A percentile compares a stretch with the other conserved stretches of the same genome.
phyloP scores from a whole-genome alignment of 2,329 filamentous ascomycete genomes.

The Salinomyces thailandicus region DNA sequence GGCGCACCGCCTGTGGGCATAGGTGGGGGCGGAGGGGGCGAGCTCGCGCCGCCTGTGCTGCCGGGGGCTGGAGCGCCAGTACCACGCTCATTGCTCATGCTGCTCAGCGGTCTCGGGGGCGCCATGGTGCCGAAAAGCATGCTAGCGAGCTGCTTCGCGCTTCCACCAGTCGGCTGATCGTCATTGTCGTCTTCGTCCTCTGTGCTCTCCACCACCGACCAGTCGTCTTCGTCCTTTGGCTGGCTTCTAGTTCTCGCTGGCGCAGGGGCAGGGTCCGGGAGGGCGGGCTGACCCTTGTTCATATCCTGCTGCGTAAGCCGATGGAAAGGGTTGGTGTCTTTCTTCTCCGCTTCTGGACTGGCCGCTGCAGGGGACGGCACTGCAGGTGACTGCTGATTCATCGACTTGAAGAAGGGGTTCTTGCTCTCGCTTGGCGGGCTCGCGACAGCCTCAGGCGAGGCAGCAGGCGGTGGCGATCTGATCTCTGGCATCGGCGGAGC shows the following conservation, averaged over 20 bases:
- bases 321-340: conserved; percentile 92
- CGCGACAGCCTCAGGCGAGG: conserved; percentile 23
- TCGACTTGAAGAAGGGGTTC: conserved; percentile 90
- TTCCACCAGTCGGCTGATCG: conserved; percentile 61
- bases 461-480: conserved; percentile 9
- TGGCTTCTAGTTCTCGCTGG: conserved; percentile 44
- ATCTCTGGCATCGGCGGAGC: conserved; percentile 20
- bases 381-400: conserved; percentile 50
- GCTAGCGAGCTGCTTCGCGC: conserved; percentile 82
- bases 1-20: conserved; percentile 27
- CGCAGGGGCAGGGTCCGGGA: conserved; percentile 39
- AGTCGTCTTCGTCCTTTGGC: conserved; percentile 58
- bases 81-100: conserved; percentile 53
- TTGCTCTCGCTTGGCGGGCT: conserved; percentile 62
- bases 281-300: conserved; percentile 37
- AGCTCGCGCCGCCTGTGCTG: conserved; percentile 13
- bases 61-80: conserved; percentile 28
- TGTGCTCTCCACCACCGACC: conserved; percentile 59
- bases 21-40: conserved; percentile 28
- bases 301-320: conserved; percentile 61
- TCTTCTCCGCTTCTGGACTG: conserved; percentile 29
- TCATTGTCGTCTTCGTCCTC: conserved; percentile 60
- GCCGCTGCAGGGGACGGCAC: conserved; percentile 17
- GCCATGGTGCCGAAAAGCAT: conserved; percentile 97
- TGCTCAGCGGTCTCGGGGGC: conserved; percentile 77